Evolutionary conservation across 2,329 filamentous ascomycete species (phyloP).

Genomic region (Monosporascus sp.): DNA sequence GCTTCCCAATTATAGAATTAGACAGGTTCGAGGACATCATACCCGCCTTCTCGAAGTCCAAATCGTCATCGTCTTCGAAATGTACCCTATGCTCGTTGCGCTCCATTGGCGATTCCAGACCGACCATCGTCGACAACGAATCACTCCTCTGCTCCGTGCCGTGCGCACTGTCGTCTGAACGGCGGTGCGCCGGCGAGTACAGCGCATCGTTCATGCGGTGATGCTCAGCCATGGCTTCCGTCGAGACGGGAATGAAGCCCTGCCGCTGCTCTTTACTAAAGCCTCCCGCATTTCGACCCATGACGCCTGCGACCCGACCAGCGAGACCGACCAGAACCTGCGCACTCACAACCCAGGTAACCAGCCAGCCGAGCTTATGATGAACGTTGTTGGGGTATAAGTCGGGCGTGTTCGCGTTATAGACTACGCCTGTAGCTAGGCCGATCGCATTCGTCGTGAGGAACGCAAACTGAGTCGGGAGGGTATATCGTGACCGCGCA

Average conservation of each 20-base stretch:
- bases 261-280: conserved; percentile 39
- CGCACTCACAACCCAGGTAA: conserved; percentile 63
- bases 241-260: conserved; percentile 58
- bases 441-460: conserved; percentile 58
- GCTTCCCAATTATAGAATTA: conserved; percentile 45
- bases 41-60: conserved; percentile 35
- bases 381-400: conserved; percentile 86
- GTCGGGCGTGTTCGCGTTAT: conserved; percentile 77
- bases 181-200: conserved; percentile 40
- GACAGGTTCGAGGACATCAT: conserved; percentile 40
- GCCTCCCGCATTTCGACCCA: conserved; percentile 16
- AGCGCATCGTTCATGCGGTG: conserved; percentile 35
- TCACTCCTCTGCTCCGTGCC: conserved; percentile 58
- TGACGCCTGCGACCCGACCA: conserved; percentile 50
- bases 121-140: conserved; percentile 55
- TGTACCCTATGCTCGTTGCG: conserved; percentile 37
- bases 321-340: conserved; percentile 67
- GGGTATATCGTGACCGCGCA: conserved; percentile 67
- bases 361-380: conserved; percentile 80
- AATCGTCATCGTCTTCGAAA: conserved; percentile 41
- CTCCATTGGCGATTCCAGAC: conserved; percentile 35
- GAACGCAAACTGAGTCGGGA: conserved; percentile 65
- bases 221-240: conserved; percentile 47
- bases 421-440: conserved; percentile 60
- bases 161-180: conserved; percentile 70